Evolutionary conservation across 176 grass and related monocot species (phyloP), one percentile per base, ranked within the genome.

Genomic region (Carex scoparia): DNA sequence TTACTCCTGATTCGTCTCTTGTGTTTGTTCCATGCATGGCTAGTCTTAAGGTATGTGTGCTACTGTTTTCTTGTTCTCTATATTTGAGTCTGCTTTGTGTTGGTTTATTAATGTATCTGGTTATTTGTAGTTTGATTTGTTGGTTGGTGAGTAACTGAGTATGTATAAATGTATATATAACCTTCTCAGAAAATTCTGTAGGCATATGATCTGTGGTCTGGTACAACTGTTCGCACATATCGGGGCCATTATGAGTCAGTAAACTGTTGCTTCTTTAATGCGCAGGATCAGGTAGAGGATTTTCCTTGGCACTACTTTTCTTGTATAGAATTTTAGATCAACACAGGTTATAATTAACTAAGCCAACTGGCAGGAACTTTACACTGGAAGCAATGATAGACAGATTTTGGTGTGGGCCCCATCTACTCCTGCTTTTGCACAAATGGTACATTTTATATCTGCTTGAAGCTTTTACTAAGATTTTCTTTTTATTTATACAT

Each of bases 351-450:
- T 61, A 27, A 81, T 51, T 84, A 82, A 91, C 68, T 75, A 19
- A 91, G 59, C 6, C 37, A 58, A 42, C 62, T 82, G 84, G 27
- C 85, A 98, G 95, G 95, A 95, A 84, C 90, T 98, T 28, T 98
- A 98, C 75, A 98, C 89, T 83, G 95, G 95, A 70, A 93, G 95
- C 86, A 98, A 98, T 23, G 95, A 98, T 75, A 89, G 93, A 67
- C 95, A 98, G 83, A 98, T 98, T 88, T 93, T 98, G 84, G 93
- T 98, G 85, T 98, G 93, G 95, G 90, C 95, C 84, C 89, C 93
- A 37, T 86, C 88, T 13, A 89, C 73, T 85, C 89, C 93, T 70
- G 56, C 87, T 66, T 86, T 86, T 85, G 89, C 82, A 80, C 84
- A 91, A 90, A 87, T 92, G 93, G 95, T 98, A 95, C 53, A 16